Evolutionary conservation across 495 filamentous ascomycete genomes (phyloP).

Genomic region (Daldinia caldariorum): DNA sequence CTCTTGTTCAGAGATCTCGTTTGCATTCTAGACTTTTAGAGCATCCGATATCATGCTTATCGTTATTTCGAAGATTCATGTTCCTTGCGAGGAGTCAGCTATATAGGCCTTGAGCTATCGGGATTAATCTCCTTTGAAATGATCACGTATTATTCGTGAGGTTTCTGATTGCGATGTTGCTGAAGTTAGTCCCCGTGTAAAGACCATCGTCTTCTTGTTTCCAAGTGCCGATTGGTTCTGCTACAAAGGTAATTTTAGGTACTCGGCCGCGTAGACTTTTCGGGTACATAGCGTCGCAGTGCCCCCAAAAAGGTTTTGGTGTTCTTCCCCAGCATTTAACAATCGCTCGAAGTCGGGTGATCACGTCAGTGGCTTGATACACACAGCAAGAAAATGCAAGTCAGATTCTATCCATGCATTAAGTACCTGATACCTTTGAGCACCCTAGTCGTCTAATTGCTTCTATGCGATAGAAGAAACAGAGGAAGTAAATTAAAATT

Average conservation of each 20-base stretch:
- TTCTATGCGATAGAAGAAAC: neutral
- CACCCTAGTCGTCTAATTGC: neutral
- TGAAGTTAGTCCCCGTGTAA: too few species aligned
- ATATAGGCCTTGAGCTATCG: neutral
- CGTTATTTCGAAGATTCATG: neutral
- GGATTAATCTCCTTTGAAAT: neutral
- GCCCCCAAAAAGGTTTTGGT: neutral
- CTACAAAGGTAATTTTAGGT: neutral
- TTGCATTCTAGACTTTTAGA: constrained; percentile 34
- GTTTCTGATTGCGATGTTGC: neutral
- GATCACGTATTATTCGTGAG: neutral
- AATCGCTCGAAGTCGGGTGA: neutral
- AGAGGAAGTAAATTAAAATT: too few species aligned
- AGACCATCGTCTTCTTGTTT: neutral
- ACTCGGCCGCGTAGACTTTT: neutral
- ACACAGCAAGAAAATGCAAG: neutral
- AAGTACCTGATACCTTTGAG: too few species aligned
- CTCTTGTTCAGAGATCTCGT: constrained; percentile 10
- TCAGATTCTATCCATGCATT: neutral
- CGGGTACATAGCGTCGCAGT: neutral
- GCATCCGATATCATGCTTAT: constrained; percentile 9
- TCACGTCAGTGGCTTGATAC: neutral
- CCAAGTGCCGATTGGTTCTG: neutral
- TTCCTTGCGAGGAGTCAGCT: neutral
- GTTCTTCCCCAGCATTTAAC: neutral